Evolutionary conservation across 768 basidiomycete genomes (phyloP).

Genomic region (Boletus rex-veris): DNA sequence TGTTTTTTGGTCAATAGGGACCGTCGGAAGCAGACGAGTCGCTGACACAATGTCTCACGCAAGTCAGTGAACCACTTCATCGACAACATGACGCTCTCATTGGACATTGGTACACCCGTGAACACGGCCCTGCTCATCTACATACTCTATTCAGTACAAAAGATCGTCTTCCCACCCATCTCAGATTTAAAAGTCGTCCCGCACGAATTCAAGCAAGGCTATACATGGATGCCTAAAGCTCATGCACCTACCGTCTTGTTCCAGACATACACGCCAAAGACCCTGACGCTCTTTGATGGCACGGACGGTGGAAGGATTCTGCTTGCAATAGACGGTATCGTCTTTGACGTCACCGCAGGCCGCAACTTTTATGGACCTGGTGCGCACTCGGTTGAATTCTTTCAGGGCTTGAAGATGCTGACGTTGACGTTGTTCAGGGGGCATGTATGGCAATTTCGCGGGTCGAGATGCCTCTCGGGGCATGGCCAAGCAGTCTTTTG

Average conservation of each 20-base stretch:
- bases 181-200: conserved; percentile 49
- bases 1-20: accelerated
- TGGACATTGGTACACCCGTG: conserved; percentile 63
- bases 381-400: conserved; percentile 36
- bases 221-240: conserved; percentile 87
- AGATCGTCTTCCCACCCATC: conserved; percentile 69
- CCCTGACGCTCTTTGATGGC: conserved; percentile 65
- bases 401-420: neutral
- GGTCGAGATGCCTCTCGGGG: conserved; percentile 94
- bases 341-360: conserved; percentile 92
- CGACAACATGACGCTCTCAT: conserved; percentile 37
- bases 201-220: conserved; percentile 73
- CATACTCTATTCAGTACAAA: conserved; percentile 72
- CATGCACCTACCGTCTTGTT: conserved; percentile 80
- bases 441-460: conserved; percentile 97
- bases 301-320: conserved; percentile 68
- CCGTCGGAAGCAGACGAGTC: too few relatives aligned
- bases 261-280: conserved; percentile 74
- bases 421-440: conserved; percentile 48
- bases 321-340: conserved; percentile 80
- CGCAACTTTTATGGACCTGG: conserved; percentile 94
- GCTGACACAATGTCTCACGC: too few relatives aligned
- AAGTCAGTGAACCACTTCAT: neutral
- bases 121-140: conserved; percentile 78
- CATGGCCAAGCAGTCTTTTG: conserved; percentile 98